A percentile compares a stretch with the other conserved stretches of the same genome.
Conservation (phyloP, 257 asterid species). For the Apocynum venetum region DNA sequence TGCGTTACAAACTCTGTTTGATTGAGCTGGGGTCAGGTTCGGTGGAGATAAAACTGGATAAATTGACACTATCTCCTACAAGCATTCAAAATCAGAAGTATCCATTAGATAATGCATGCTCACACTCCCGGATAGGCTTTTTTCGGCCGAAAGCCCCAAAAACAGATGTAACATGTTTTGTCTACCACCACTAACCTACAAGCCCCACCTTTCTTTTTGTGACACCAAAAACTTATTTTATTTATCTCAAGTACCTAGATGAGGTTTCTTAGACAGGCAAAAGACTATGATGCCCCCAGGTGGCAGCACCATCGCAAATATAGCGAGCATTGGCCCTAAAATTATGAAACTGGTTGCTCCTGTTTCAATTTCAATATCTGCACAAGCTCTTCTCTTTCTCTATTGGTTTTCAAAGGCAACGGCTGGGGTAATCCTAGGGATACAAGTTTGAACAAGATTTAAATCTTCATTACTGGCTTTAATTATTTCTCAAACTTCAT, state of each 20-base stretch:
- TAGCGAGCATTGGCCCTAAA: background rate
- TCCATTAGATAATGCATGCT: background rate
- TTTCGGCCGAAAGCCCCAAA: too few species aligned
- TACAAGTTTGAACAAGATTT: background rate
- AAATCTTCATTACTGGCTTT: too few species aligned
- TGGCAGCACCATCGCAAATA: background rate
- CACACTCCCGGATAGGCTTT: background rate
- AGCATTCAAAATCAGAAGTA: background rate
- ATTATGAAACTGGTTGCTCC: background rate
- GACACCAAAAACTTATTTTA: background rate
- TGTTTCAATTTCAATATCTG: background rate
- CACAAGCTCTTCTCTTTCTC: background rate
- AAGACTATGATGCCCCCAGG: background rate
- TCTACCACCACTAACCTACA: background rate
- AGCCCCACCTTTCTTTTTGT: background rate
- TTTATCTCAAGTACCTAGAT: background rate
- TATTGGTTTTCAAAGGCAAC: background rate
- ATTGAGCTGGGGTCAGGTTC: slow-evolving; percentile 82
- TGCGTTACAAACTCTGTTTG: slow-evolving; percentile 96
- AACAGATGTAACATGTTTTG: background rate
- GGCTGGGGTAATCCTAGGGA: background rate
- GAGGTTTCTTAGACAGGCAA: background rate
- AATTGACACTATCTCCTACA: slow-evolving; percentile 91
- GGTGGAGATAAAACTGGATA: slow-evolving; percentile 97
- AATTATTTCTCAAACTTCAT: background rate